Evolutionary conservation across 1,284 basidiomycete species (phyloP).

Genomic region (Pyrrhoderma lamaoense): DNA sequence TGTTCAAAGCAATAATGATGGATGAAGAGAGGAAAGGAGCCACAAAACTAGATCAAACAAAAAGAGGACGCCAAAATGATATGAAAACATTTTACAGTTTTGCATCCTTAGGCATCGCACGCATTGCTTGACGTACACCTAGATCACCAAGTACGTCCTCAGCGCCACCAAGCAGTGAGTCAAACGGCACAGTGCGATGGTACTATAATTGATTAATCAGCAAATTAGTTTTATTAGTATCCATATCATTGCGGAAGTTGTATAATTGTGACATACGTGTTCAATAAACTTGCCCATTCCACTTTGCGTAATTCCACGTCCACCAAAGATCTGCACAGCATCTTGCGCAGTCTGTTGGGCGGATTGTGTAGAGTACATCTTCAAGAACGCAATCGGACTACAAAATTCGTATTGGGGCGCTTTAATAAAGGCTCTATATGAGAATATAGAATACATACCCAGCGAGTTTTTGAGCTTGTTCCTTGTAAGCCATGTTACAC

Average conservation of each 20-base stretch:
- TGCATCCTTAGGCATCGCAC: slow-evolving; percentile 54
- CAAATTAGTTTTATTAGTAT: not conserved
- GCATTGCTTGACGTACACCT: slow-evolving; percentile 62
- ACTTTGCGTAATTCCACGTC: slow-evolving; percentile 68
- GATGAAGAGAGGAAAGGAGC: no score
- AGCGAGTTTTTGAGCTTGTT: slow-evolving; percentile 35
- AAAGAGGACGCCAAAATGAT: not conserved
- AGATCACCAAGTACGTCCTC: slow-evolving; percentile 67
- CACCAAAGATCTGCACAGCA: slow-evolving; percentile 77
- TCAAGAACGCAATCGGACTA: slow-evolving; percentile 73
- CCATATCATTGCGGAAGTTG: slow-evolving; percentile 11
- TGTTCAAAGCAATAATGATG: no score
- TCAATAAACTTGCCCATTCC: slow-evolving; percentile 70
- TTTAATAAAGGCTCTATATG: no score
- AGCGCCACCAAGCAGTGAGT: slow-evolving; percentile 62
- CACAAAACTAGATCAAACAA: not conserved
- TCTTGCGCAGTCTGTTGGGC: slow-evolving; percentile 72
- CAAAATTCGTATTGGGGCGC: no score
- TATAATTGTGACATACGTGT: slow-evolving; percentile 33
- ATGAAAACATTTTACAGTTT: slow-evolving; percentile 32
- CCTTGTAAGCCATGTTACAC: slow-evolving; percentile 69
- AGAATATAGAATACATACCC: slow-evolving; percentile 25
- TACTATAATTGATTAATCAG: slow-evolving; percentile 34
- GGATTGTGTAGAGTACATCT: slow-evolving; percentile 61
- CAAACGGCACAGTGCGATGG: slow-evolving; percentile 59